These are phyloP conservation scores for Pichia scutulata DNA, from an alignment of 805 yeast genomes.

Conservation along the genomic window DNA sequence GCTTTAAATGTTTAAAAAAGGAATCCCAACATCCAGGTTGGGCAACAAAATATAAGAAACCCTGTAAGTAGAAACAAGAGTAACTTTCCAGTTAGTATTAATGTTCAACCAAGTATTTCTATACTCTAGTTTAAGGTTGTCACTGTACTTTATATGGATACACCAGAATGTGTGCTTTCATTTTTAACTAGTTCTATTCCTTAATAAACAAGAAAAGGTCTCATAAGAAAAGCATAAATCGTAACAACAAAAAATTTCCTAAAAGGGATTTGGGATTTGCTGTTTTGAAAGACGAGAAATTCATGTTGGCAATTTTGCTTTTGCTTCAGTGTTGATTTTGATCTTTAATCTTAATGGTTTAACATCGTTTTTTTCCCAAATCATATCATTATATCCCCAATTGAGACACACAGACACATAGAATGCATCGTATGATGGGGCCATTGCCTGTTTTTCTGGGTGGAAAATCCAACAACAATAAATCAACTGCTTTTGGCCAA, in stretches of 20 bases:
- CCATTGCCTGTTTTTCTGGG: constrained; percentile 12
- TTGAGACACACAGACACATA: no score
- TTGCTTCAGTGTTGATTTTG: not conserved
- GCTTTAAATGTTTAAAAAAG: constrained; percentile 18
- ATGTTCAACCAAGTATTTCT: not conserved
- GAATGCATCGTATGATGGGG: constrained; percentile 15
- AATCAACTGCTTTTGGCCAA: constrained; percentile 8
- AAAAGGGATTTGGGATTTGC: not conserved
- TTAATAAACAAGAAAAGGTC: no score
- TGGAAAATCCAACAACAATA: constrained; percentile 4
- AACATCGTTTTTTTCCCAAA: no score
- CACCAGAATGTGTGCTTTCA: not conserved
- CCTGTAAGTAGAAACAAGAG: constrained; percentile 13
- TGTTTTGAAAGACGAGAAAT: not conserved
- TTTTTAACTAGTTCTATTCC: no score
- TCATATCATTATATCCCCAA: not conserved
- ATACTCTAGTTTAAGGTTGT: not conserved
- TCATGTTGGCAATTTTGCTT: not conserved
- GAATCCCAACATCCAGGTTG: constrained; percentile 22
- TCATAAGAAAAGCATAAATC: not conserved
- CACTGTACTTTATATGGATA: not conserved
- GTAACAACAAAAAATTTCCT: not conserved
- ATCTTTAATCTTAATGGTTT: not conserved
- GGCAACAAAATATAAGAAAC: constrained; percentile 19
- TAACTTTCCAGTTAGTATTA: constrained; percentile 1